phyloP scores from a whole-genome alignment of 495 filamentous ascomycete genomes.

The Xylaria flabelliformis region DNA sequence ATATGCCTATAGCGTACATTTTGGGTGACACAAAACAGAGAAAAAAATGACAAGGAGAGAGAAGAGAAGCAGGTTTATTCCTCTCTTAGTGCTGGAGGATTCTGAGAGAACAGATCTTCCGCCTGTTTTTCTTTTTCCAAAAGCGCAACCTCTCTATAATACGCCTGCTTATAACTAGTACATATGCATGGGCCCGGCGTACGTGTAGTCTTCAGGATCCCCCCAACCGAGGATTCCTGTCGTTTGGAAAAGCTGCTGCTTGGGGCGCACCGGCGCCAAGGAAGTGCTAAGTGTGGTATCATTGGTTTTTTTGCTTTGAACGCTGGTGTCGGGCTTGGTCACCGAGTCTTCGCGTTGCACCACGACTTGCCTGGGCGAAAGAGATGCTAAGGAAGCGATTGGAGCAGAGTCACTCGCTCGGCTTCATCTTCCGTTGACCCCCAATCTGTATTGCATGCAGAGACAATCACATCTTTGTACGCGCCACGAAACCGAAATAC shows the following conservation, averaged over 20 bases:
- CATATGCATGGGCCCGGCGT: not conserved
- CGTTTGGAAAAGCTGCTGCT: not conserved
- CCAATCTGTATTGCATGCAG: constrained; percentile 2
- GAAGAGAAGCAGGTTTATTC: not conserved
- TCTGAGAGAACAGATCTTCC: not conserved
- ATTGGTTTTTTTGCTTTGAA: not conserved
- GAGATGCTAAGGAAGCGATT: constrained; percentile 11
- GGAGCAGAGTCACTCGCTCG: constrained; percentile 15
- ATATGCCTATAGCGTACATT: too few species aligned
- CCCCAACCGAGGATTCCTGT: not conserved
- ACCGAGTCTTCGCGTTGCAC: not conserved
- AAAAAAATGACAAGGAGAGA: not conserved
- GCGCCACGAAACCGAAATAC: not conserved
- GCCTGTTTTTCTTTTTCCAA: not conserved
- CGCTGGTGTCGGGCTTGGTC: not conserved
- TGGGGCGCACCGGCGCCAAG: not conserved
- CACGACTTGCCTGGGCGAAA: not conserved
- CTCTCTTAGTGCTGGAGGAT: not conserved
- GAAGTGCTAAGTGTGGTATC: not conserved
- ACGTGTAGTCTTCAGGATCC: not conserved
- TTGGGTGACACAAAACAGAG: not conserved
- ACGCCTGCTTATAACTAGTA: not conserved
- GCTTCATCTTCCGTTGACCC: not conserved
- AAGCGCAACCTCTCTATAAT: not conserved
- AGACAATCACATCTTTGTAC: constrained; percentile 10